Evolutionary conservation across 78 protist species (phyloP).

Genomic region (Isochrysis galbana): DNA sequence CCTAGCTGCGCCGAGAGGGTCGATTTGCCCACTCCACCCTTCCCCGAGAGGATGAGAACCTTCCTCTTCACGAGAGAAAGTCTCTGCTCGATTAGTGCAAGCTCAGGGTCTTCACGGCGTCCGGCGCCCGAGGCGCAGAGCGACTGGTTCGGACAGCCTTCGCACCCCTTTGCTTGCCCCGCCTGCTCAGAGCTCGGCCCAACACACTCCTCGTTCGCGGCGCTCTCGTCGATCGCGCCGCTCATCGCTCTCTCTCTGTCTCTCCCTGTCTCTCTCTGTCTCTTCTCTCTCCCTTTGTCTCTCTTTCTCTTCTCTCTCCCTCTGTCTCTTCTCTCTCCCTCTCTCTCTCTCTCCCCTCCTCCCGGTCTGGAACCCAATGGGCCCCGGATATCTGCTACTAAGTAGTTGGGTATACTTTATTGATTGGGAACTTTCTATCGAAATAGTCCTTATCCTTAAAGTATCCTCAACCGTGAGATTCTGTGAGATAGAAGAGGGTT

Average conservation of each 20-base stretch:
- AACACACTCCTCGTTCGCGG: slow-evolving; percentile 52
- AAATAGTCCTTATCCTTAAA: no score
- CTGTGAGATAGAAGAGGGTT: no score
- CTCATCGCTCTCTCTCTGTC: not conserved
- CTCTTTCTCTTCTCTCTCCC: no score
- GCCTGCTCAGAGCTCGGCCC: slow-evolving; percentile 67
- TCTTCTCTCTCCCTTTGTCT: no score
- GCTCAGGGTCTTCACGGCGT: not conserved
- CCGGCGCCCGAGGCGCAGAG: slow-evolving; percentile 65
- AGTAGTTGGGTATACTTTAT: no score
- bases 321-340: no score
- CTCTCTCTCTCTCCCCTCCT: no score
- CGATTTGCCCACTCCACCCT: slow-evolving; percentile 99
- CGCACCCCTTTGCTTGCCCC: slow-evolving; percentile 84
- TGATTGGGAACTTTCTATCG: no score
- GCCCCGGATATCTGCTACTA: no score
- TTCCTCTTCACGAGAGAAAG: slow-evolving; percentile 28
- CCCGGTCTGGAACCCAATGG: no score
- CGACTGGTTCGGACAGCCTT: slow-evolving; percentile 87
- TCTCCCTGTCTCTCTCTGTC: no score
- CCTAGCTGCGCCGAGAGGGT: slow-evolving; percentile 93
- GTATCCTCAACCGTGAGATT: no score
- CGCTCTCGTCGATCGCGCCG: not conserved
- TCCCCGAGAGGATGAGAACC: slow-evolving; percentile 93
- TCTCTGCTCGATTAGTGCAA: not conserved